These are phyloP conservation scores for bread wheat (Triticum aestivum) DNA, from an alignment of 176 grass and related monocot genomes.

Conservation along the genomic window IWGSC_CS_RefSeq_v2.1 NC_057796.1:293430461-293430960, in stretches of 20 bases:
- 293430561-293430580: conserved; percentile 42
- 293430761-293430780: background rate
- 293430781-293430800: conserved; percentile 82
- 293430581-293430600: conserved; percentile 57
- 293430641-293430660: conserved; percentile 8
- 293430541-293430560: background rate
- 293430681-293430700: background rate
- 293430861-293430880: conserved; percentile 65
- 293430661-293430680: conserved; percentile 3
- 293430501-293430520: background rate
- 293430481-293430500: background rate
- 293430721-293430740: background rate
- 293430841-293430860: conserved; percentile 89
- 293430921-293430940: background rate
- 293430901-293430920: conserved; percentile 14
- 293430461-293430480: background rate
- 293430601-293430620: conserved; percentile 88
- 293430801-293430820: conserved; percentile 68
- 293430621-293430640: conserved; percentile 76
- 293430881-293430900: conserved; percentile 82
- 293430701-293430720: background rate
- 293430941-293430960: background rate
- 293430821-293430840: conserved; percentile 88
- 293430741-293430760: background rate
- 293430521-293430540: conserved; percentile 7